Percentiles rank a stretch among this genome's conserved stretches.
These are phyloP conservation scores for Hydnum rufescens DNA, from an alignment of 768 basidiomycete species.

Conservation along the genomic window DNA sequence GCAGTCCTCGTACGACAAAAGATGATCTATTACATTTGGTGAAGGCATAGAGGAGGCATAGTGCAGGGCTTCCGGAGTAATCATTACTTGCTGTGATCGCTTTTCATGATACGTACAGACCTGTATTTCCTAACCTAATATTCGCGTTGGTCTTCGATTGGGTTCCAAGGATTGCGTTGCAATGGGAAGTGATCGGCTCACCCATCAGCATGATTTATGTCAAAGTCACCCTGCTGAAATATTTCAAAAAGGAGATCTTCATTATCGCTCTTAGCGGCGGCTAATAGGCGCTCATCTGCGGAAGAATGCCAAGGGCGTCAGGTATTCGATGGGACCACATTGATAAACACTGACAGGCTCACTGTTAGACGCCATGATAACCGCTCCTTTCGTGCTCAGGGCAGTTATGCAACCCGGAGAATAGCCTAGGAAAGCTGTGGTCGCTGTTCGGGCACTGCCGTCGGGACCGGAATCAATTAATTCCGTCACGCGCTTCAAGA, in stretches of 20 bases:
- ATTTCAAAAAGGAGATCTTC: constrained; percentile 44
- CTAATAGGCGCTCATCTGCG: constrained; percentile 49
- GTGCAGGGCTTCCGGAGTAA: constrained; percentile 31
- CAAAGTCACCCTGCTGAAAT: constrained; percentile 29
- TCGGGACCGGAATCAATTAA: too few relatives aligned
- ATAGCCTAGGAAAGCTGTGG: too few relatives aligned
- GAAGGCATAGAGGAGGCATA: constrained; percentile 42
- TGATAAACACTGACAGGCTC: background rate
- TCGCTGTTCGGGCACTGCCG: too few relatives aligned
- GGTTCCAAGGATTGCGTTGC: background rate
- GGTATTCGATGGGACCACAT: background rate
- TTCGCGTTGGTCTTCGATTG: background rate
- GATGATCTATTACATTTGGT: constrained; percentile 43
- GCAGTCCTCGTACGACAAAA: constrained; percentile 54
- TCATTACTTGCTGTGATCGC: background rate
- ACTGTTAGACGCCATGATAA: constrained; percentile 8
- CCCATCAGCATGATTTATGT: constrained; percentile 69
- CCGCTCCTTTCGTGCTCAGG: background rate
- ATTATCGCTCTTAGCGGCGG: constrained; percentile 55
- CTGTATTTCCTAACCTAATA: constrained; percentile 50
- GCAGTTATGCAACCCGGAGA: too few relatives aligned
- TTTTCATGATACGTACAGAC: constrained; percentile 22
- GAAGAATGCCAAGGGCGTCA: background rate
- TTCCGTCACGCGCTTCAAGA: background rate
- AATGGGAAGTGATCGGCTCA: constrained; percentile 20